Evolutionary conservation across 2,329 filamentous ascomycete species (phyloP).

Genomic region (Fusarium longipes): DNA sequence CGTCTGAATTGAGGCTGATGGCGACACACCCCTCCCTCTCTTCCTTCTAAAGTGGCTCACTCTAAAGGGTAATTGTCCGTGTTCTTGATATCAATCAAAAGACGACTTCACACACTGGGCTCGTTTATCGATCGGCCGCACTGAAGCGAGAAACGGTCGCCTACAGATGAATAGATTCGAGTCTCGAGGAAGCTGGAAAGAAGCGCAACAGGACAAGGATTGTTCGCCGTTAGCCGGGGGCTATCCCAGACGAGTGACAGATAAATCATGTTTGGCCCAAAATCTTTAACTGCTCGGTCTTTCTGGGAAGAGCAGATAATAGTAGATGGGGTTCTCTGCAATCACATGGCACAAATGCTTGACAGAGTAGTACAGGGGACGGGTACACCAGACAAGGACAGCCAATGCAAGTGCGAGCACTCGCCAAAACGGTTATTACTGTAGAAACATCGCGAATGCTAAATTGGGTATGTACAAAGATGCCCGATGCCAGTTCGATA

Average conservation of each 20-base stretch:
- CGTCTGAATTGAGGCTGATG: conserved; percentile 28
- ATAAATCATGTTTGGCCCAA: conserved; percentile 3
- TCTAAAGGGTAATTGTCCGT: neutral
- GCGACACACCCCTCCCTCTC: conserved; percentile 11
- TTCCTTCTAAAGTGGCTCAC: conserved; percentile 10
- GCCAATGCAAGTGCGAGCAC: conserved; percentile 12
- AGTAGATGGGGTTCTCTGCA: conserved; percentile 14
- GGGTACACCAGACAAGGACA: conserved; percentile 19
- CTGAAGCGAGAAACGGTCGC: neutral
- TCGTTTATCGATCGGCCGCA: neutral
- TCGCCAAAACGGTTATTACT: conserved; percentile 16
- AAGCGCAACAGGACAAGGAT: conserved; percentile 24
- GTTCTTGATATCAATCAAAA: neutral
- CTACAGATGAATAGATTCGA: conserved; percentile 9
- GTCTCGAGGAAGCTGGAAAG: conserved; percentile 27
- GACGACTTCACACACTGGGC: neutral
- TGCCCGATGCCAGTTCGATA: conserved; percentile 17
- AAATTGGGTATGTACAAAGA: conserved; percentile 21
- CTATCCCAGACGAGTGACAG: conserved; percentile 18
- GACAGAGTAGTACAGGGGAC: conserved; percentile 26
- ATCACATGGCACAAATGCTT: conserved; percentile 31
- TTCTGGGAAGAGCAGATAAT: conserved; percentile 2
- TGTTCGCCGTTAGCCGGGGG: conserved; percentile 19
- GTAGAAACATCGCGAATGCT: conserved; percentile 5
- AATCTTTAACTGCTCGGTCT: conserved; percentile 2